A percentile compares a stretch with the other conserved stretches of the same genome.
These are phyloP conservation scores for Fennellomyces sp. DNA, from an alignment of 371 early-diverging fungal genomes.

Conservation along the genomic window DNA sequence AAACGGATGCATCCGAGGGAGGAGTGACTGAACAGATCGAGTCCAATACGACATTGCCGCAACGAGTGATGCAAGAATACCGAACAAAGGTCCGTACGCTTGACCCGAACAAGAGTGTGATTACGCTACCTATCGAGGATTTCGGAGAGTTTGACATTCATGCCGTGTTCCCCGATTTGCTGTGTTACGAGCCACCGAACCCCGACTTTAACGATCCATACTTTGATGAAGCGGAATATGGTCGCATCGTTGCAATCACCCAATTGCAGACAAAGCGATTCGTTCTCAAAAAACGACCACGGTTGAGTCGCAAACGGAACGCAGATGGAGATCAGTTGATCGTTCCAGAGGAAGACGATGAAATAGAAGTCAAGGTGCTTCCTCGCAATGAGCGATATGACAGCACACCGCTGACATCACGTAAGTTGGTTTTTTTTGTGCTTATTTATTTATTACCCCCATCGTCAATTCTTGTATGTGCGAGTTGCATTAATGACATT, in stretches of 20 bases:
- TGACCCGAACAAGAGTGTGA: constrained; percentile 14
- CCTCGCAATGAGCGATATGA: constrained; percentile 35
- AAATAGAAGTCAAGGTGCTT: constrained; percentile 35
- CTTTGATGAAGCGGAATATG: constrained; percentile 45
- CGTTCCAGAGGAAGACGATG: constrained; percentile 30
- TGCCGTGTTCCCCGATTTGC: constrained; percentile 47
- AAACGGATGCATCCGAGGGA: background rate
- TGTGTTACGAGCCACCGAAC: constrained; percentile 51
- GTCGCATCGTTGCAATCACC: constrained; percentile 40
- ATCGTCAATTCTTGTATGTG: too few relatives aligned
- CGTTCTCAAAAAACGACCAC: constrained; percentile 38
- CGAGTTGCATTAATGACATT: background rate
- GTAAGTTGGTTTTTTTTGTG: constrained; percentile 15
- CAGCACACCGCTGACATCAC: constrained; percentile 22
- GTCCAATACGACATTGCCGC: background rate
- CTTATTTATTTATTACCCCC: too few relatives aligned
- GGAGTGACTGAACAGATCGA: background rate
- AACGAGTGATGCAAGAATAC: constrained; percentile 12
- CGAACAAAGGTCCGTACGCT: constrained; percentile 13
- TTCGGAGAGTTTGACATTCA: constrained; percentile 31
- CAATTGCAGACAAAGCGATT: constrained; percentile 46
- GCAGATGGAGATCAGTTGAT: constrained; percentile 31
- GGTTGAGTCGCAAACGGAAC: constrained; percentile 45
- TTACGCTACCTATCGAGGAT: constrained; percentile 19
- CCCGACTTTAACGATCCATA: constrained; percentile 50